phyloP scores from a whole-genome alignment of 805 yeast species.

The Yamadazyma ubonensis region DNA sequence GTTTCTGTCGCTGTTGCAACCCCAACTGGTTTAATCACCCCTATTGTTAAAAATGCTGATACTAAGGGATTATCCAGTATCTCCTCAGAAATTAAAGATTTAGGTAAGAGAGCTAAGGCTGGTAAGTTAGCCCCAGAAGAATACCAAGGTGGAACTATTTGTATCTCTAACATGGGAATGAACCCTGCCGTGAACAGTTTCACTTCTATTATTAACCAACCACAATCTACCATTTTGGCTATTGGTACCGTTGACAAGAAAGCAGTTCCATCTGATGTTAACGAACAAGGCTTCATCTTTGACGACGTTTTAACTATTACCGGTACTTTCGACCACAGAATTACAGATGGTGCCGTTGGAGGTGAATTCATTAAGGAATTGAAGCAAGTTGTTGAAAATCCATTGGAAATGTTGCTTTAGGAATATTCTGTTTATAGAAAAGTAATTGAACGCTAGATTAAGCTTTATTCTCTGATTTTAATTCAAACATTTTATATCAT shows the following conservation, averaged over 20 bases:
- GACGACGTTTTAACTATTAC: constrained; percentile 90
- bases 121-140: constrained; percentile 94
- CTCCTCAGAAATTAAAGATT: constrained; percentile 81
- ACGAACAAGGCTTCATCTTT: constrained; percentile 88
- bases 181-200: constrained; percentile 88
- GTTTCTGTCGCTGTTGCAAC: constrained; percentile 99
- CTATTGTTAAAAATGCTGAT: constrained; percentile 88
- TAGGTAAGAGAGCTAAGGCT: constrained; percentile 94
- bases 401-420: constrained; percentile 86
- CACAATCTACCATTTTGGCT: constrained; percentile 92
- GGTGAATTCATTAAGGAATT: constrained; percentile 95
- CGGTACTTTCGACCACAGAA: constrained; percentile 97
- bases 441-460: constrained; percentile 4
- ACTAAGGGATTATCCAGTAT: constrained; percentile 81
- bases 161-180: constrained; percentile 99
- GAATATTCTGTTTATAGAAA: constrained; percentile 10
- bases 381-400: constrained; percentile 91
- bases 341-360: constrained; percentile 95
- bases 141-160: constrained; percentile 98
- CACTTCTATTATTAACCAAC: constrained; percentile 98
- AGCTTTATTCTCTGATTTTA: background rate
- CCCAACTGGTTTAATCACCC: constrained; percentile 95
- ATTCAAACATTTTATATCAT: background rate
- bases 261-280: constrained; percentile 88
- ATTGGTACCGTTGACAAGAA: constrained; percentile 89